Conservation (phyloP, 208 protist species). For the Crithidia acanthocephali region DNA sequence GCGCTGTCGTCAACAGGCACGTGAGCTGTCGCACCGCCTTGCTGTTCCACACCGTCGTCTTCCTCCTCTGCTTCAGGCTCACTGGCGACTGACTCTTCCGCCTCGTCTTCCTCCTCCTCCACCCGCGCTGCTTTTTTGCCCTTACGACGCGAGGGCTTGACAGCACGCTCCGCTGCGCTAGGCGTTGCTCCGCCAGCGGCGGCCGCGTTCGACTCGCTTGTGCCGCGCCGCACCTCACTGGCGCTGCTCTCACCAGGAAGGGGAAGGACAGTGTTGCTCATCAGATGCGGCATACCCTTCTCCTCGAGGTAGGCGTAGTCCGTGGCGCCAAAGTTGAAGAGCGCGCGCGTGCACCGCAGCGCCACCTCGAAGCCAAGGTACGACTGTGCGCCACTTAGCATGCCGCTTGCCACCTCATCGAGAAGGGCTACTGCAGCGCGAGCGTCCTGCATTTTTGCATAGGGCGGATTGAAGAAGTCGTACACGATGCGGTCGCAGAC, state of each 20-base stretch:
- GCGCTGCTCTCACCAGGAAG: constrained; percentile 25
- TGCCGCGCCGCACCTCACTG: neutral
- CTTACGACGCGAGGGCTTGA: neutral
- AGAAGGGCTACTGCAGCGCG: constrained; percentile 27
- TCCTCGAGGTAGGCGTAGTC: constrained; percentile 87
- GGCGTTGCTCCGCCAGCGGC: neutral
- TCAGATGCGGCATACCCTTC: constrained; percentile 67
- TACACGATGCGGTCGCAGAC: constrained; percentile 85
- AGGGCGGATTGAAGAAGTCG: constrained; percentile 86
- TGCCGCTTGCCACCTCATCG: constrained; percentile 30
- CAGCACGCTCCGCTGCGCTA: neutral
- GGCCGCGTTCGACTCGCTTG: neutral
- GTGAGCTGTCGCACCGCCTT: neutral
- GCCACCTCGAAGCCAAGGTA: constrained; percentile 85
- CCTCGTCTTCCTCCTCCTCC: constrained; percentile 5
- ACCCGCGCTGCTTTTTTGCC: neutral
- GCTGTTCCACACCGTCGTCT: neutral
- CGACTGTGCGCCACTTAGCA: constrained; percentile 76
- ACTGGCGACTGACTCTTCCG: neutral
- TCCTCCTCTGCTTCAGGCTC: neutral
- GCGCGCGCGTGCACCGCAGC: constrained; percentile 79
- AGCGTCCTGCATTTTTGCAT: constrained; percentile 60
- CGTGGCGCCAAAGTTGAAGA: constrained; percentile 74
- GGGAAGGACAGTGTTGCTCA: constrained; percentile 55
- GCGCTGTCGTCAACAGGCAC: neutral